Evolutionary conservation across 2,329 filamentous ascomycete species (phyloP).

Genomic region (Zymoseptoria crescenta): DNA sequence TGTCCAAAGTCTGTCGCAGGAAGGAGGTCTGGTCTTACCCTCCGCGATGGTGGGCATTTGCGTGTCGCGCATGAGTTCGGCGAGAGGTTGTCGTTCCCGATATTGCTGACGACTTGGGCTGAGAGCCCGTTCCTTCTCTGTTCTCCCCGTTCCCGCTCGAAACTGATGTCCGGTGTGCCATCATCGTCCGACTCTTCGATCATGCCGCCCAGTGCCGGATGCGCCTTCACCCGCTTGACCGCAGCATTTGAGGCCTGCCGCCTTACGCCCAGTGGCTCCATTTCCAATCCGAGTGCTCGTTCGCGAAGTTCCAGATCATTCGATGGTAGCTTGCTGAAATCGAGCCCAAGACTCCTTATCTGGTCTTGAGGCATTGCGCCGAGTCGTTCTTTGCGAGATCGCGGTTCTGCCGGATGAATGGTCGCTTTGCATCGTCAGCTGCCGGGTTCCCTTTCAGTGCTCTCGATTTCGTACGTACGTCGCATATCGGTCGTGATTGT

Average conservation of each 20-base stretch:
- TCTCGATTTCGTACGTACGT: slow-evolving; percentile 27
- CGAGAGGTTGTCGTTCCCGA: slow-evolving; percentile 12
- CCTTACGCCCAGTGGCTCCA: slow-evolving; percentile 16
- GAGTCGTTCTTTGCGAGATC: slow-evolving; percentile 74
- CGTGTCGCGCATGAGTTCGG: background rate
- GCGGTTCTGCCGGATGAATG: slow-evolving; percentile 74
- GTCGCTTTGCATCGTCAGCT: slow-evolving; percentile 47
- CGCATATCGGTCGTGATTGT: too few relatives aligned
- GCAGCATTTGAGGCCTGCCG: slow-evolving; percentile 43
- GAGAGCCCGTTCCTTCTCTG: background rate
- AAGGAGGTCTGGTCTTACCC: background rate
- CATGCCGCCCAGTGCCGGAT: background rate
- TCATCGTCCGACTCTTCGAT: background rate
- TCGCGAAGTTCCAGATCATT: slow-evolving; percentile 69
- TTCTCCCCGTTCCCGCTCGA: background rate
- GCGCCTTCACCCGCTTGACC: slow-evolving; percentile 54
- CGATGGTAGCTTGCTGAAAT: slow-evolving; percentile 65
- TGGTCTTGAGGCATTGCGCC: slow-evolving; percentile 57
- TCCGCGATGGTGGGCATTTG: background rate
- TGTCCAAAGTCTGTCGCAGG: too few relatives aligned
- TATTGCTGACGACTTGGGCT: slow-evolving; percentile 17
- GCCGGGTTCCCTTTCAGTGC: slow-evolving; percentile 11
- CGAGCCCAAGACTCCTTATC: slow-evolving; percentile 68
- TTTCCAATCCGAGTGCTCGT: slow-evolving; percentile 61
- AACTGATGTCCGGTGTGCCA: background rate